Evolutionary conservation across 441 rosid genomes (phyloP), one percentile per base, ranked within the genome.

Genomic region (Pelargonium myrrhifolium): DNA sequence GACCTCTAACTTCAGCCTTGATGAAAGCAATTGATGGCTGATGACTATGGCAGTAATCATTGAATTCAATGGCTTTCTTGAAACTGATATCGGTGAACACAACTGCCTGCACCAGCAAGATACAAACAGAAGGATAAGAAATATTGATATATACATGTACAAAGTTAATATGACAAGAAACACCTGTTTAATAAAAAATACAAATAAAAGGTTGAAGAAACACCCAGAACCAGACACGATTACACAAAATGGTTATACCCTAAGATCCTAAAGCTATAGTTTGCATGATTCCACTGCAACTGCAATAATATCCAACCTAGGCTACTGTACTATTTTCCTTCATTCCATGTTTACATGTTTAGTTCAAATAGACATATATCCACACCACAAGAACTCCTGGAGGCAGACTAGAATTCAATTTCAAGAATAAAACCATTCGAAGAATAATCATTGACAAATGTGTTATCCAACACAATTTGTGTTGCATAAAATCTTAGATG

Each of bases 1-100:
- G 93, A 59, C 97, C 96, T 79, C 94, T 81, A 53, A 89, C 91
- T 77, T 89, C 97, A 72, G 92, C 77, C 75, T 81, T 89, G 74
- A 92, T 80, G 68, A 92, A 92, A 76, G 94, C 71, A 14, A 92
- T 86, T 10, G 97, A 88, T 61, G 98, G 94, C 60, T 84, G 86
- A 55, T 84, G 89, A 74, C 62, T 78, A 77, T 82, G 97, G 75
- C 97, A 92, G 74, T 80, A 87, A 69, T 89, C 89, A 78, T 92
- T 74, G 64, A 87, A 86, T 69, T 92, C 90, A 21, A 82, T 76
- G 62, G 97, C 96, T 72, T 73, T 83, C 31, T 85, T 86, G 60
- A 85, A 66, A 78, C 79, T 81, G 71, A 85, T 79, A 72, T 87
- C 87, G 45, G 91, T 87, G 78, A 92, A 86, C 45, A 89, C 94